Conservation (phyloP, 371 early-diverging fungal species). For the Globomyces sp. region DNA sequence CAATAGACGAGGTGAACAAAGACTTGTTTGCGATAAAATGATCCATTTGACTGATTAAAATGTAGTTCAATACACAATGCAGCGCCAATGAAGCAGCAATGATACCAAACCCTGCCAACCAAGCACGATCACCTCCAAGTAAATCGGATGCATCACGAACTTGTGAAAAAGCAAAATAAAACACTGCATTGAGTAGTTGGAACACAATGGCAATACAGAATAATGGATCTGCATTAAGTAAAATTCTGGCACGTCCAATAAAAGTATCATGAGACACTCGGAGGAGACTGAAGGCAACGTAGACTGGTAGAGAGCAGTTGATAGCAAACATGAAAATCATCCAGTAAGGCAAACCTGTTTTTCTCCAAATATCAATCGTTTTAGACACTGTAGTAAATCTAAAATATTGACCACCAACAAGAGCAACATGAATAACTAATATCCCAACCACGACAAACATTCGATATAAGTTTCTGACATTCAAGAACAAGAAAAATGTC, state of each 20-base stretch:
- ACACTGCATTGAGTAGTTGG: neutral
- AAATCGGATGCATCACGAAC: neutral
- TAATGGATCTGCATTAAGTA: neutral
- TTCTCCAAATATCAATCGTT: neutral
- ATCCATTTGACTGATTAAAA: slow-evolving; percentile 1
- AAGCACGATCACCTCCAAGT: slow-evolving; percentile 5
- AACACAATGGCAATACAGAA: slow-evolving; percentile 1
- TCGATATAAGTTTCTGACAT: neutral
- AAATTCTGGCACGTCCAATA: neutral
- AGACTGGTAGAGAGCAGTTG: slow-evolving; percentile 10
- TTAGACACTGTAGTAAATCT: neutral
- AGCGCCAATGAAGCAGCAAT: neutral
- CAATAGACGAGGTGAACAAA: too few relatives aligned
- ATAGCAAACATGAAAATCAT: neutral
- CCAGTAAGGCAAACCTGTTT: slow-evolving; percentile 7
- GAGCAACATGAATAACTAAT: neutral
- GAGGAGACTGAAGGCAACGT: neutral
- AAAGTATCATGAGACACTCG: neutral
- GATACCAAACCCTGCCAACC: slow-evolving; percentile 1
- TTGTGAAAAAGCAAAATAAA: neutral
- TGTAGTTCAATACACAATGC: slow-evolving; percentile 1
- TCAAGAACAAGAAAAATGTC: neutral
- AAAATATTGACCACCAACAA: neutral
- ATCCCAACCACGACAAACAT: neutral
- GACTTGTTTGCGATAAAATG: neutral